Evolutionary conservation across 2,329 filamentous ascomycete genomes (phyloP), one percentile per base, ranked within the genome.

Genomic region (Penicillium sp.): DNA sequence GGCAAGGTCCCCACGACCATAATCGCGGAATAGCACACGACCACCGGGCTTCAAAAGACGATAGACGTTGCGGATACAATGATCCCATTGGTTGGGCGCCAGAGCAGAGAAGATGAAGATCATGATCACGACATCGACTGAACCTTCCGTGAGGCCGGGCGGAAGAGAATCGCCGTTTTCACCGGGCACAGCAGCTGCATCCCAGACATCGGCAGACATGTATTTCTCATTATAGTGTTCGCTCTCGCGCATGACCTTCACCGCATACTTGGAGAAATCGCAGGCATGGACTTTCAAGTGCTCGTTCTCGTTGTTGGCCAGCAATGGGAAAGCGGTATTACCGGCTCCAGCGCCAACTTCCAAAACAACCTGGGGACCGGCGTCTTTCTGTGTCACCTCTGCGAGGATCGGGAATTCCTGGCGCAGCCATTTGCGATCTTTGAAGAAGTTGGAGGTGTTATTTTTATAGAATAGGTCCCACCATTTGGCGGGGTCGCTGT

Each of bases 401-500:
- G 79, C 81, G n/a, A 99, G 75, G 3, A 97, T 75, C 0, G 93
- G 93, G 58, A 99, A 99, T 70, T 99, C 93, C 70, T 97, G 92
- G 57, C 87, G 86, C 28, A 99, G 76, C 93, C 93, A 99, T 69
- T 97, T 97, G 56, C 93, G 82, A 67, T 99, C 88, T 74, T 99
- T 99, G 82, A 99, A 99, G 74, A 99, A 99, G 66, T 97, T 97
- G 63, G 86, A 82, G 16, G 88, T 88, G 72, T 99, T 97, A 75
- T 97, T 95, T 73, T 93, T 91, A 77, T 99, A 99, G 74, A 99
- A 99, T 47, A 87, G 75, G 65, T 99, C 93, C 93, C 93, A 99
- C 89, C 90, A 97, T 71, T 90, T 95, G 54, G 89, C 91, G 0
- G 93, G 93, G 57, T 95, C 82, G 38, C 79, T 77, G 68, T 96